Conservation (phyloP, 176 grass and related monocot genomes). For the Oryza nivara region DNA sequence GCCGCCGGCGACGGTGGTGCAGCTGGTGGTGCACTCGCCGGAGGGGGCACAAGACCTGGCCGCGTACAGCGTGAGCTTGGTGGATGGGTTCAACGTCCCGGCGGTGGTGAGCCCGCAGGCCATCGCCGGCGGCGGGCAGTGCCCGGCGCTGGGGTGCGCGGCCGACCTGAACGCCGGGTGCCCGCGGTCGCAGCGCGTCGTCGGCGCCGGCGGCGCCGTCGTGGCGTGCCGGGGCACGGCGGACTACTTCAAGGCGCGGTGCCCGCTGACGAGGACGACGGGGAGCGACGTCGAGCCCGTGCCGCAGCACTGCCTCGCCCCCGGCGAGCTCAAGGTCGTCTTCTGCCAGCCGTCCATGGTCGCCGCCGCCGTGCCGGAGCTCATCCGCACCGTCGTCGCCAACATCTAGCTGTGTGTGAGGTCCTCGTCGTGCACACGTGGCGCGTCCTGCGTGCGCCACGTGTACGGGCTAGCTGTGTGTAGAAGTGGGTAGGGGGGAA, state of each 20-base stretch:
- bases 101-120: slow-evolving; percentile 44
- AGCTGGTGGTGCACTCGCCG: slow-evolving; percentile 38
- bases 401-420: neutral
- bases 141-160: slow-evolving; percentile 46
- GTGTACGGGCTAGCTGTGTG: no score
- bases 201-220: neutral
- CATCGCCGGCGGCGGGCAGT: slow-evolving; percentile 36
- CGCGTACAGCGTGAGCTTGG: slow-evolving; percentile 53
- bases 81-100: slow-evolving; percentile 51
- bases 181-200: neutral
- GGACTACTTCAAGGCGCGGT: slow-evolving; percentile 35
- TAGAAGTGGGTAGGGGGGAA: no score
- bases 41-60: neutral
- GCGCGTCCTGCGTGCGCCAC: no score
- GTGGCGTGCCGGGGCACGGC: slow-evolving; percentile 27
- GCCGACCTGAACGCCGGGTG: slow-evolving; percentile 20
- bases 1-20: slow-evolving; percentile 32
- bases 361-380: neutral
- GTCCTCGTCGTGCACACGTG: no score
- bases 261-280: slow-evolving; percentile 48
- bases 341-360: slow-evolving; percentile 55
- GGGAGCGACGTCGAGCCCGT: slow-evolving; percentile 40
- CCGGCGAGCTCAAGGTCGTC: slow-evolving; percentile 55
- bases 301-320: slow-evolving; percentile 35
- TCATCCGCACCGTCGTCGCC: slow-evolving; percentile 31